Evolutionary conservation across 2,329 filamentous ascomycete genomes (phyloP).

Genomic region (Penicillium sclerotiorum): DNA sequence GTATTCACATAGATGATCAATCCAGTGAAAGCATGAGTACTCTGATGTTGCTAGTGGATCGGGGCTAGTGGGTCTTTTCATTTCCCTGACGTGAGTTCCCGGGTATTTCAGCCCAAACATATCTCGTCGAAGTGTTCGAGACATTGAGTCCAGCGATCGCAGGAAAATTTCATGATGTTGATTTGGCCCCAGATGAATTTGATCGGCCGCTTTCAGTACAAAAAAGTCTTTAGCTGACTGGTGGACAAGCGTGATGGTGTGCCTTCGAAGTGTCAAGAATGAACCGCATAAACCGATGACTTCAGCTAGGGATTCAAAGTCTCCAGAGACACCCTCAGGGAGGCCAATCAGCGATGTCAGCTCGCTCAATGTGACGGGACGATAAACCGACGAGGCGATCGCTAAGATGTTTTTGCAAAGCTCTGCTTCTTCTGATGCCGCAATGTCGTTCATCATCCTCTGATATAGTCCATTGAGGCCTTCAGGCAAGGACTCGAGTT

Average conservation of each 20-base stretch:
- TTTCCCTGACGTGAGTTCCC: not conserved
- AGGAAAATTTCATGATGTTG: not conserved
- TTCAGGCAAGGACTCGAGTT: not conserved
- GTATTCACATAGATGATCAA: slow-evolving; percentile 31
- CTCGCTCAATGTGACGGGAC: not conserved
- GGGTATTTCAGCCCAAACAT: not conserved
- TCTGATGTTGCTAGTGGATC: slow-evolving; percentile 25
- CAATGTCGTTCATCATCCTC: not conserved
- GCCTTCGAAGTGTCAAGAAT: slow-evolving; percentile 14
- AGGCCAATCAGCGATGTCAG: not conserved
- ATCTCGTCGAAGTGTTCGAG: not conserved
- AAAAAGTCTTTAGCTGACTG: slow-evolving; percentile 22
- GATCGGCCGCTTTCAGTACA: slow-evolving; percentile 16
- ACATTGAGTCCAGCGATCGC: not conserved
- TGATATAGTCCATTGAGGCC: not conserved
- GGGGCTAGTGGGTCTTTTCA: not conserved
- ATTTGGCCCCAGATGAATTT: not conserved
- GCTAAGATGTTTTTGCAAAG: slow-evolving; percentile 1
- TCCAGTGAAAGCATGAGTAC: slow-evolving; percentile 41
- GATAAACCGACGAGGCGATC: not conserved
- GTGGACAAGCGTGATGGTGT: slow-evolving; percentile 17
- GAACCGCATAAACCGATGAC: slow-evolving; percentile 13
- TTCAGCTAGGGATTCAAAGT: not conserved
- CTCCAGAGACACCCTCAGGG: not conserved
- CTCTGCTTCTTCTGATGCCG: not conserved